These are phyloP conservation scores for Bretschneidera sinensis DNA, from an alignment of 345 rosid genomes.

Conservation along the genomic window DNA sequence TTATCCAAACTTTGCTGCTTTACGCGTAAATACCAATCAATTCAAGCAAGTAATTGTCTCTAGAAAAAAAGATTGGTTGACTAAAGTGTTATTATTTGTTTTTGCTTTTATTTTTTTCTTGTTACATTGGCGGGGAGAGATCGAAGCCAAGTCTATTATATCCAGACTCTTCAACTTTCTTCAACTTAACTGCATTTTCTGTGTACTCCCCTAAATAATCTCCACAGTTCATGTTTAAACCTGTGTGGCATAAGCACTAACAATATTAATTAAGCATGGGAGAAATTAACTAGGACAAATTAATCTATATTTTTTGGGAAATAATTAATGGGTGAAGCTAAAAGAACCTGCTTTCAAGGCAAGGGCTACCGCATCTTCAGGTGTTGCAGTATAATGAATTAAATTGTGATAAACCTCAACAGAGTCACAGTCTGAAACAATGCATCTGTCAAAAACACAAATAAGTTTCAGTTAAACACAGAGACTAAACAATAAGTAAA, in stretches of 20 bases:
- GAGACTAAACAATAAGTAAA: too few species aligned
- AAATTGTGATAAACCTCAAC: slow-evolving; percentile 29
- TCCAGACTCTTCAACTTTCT: slow-evolving; percentile 36
- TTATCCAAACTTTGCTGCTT: too few species aligned
- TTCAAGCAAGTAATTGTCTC: too few species aligned
- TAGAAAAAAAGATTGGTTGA: neutral
- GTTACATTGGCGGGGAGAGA: too few species aligned
- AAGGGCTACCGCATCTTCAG: slow-evolving; percentile 54
- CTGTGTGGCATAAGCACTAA: slow-evolving; percentile 11
- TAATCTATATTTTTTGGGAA: too few species aligned
- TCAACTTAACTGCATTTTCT: slow-evolving; percentile 29
- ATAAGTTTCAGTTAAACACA: too few species aligned
- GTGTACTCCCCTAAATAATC: slow-evolving; percentile 35
- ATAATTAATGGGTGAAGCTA: neutral
- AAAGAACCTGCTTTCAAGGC: slow-evolving; percentile 41
- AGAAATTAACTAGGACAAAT: too few species aligned
- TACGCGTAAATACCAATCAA: too few species aligned
- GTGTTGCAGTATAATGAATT: slow-evolving; percentile 35
- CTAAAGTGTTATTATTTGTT: too few species aligned
- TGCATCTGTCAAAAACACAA: slow-evolving; percentile 29
- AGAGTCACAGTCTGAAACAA: slow-evolving; percentile 67
- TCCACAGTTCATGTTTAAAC: slow-evolving; percentile 50
- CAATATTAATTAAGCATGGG: too few species aligned
- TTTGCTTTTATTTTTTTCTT: too few species aligned
- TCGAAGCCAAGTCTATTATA: too few species aligned